These are phyloP conservation scores for Fusarium camptoceras DNA, from an alignment of 2,329 filamentous ascomycete species.

Conservation along the genomic window DNA sequence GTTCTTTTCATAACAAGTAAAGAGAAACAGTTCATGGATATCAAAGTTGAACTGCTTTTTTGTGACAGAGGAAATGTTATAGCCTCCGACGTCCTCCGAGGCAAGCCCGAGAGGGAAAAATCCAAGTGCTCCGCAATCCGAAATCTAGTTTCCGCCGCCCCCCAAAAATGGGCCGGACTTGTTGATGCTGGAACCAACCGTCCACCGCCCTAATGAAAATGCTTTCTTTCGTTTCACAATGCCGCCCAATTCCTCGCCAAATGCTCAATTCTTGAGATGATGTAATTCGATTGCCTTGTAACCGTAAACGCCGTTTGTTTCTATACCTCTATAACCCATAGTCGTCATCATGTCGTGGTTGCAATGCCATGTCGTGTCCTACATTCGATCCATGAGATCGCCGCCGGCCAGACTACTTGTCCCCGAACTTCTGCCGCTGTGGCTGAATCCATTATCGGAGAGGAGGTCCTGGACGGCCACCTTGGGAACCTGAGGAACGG, in stretches of 20 bases:
- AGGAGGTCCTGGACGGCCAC: conserved; percentile 88
- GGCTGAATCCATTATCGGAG: conserved; percentile 73
- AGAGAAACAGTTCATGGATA: conserved; percentile 32
- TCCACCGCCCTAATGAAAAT: conserved; percentile 38
- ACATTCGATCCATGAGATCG: conserved; percentile 71
- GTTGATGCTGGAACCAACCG: conserved; percentile 12
- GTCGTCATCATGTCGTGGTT: conserved; percentile 53
- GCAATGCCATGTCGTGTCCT: conserved; percentile 44
- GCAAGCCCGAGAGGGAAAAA: conserved; percentile 48
- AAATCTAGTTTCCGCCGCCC: conserved; percentile 45
- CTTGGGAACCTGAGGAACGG: conserved; percentile 90
- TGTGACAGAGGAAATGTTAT: conserved; percentile 34
- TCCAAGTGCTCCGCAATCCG: conserved; percentile 49
- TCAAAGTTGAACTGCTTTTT: conserved; percentile 42
- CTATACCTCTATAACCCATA: conserved; percentile 56
- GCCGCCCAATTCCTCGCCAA: conserved; percentile 43
- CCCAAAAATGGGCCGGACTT: conserved; percentile 24
- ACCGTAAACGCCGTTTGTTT: conserved; percentile 55
- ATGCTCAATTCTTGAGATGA: conserved; percentile 42
- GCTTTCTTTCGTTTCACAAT: conserved; percentile 40
- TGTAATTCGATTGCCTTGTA: conserved; percentile 46
- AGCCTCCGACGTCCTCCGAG: conserved; percentile 44
- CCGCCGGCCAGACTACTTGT: conserved; percentile 81
- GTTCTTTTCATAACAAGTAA: conserved; percentile 38
- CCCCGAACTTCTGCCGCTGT: conserved; percentile 81